Evolutionary conservation across 2,329 filamentous ascomycete genomes (phyloP), one percentile per base, ranked within the genome.

Genomic region (Ophiocordyceps camponoti-saundersi): DNA sequence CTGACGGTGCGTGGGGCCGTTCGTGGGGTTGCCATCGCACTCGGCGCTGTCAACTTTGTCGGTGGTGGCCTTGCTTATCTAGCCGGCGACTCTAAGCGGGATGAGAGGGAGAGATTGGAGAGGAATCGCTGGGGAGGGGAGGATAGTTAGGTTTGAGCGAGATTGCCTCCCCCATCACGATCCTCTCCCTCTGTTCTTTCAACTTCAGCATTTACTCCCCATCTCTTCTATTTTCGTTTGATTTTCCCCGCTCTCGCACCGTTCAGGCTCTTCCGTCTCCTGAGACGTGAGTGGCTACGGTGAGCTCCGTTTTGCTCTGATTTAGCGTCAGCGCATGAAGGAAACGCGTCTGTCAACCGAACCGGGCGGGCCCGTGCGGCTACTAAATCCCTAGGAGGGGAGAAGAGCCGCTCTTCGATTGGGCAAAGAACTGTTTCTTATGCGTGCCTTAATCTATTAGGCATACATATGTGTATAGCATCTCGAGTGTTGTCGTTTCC

Each of bases 41-140:
- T 79, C 39, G 74, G 69, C 1, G 48, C 61, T 1, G 61, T 59
- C 12, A 79, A 79, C 53, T 61, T 63, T 21, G 55, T 66, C 3
- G 72, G 71, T 0, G 72, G 70, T 3, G 67, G 67, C 2, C 74
- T 68, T 61, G 70, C 69, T 2, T 79, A 77, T 48, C 62, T 67
- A 15, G 69, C 59, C 12, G 73, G 72, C 0, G 66, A 76, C 51
- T 66, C 72, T 40, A 63, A 68, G 51, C 61, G 55, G 47, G 75
- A 79, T 56, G 68, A 67, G 47, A 59, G 62, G 53, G 68, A 68
- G 53, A 63, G 75, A 48, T 55, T 56, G 49, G 64, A 69, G 45
- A 64, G 72, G 47, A 72, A 75, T 43, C 62, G 72, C 30, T 79
- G 75, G 75, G 70, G 61, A 8, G 48, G 52, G 29, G 50, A 47